Conservation (phyloP, 1,284 basidiomycete genomes). For the Singerocomus inundabilis region DNA sequence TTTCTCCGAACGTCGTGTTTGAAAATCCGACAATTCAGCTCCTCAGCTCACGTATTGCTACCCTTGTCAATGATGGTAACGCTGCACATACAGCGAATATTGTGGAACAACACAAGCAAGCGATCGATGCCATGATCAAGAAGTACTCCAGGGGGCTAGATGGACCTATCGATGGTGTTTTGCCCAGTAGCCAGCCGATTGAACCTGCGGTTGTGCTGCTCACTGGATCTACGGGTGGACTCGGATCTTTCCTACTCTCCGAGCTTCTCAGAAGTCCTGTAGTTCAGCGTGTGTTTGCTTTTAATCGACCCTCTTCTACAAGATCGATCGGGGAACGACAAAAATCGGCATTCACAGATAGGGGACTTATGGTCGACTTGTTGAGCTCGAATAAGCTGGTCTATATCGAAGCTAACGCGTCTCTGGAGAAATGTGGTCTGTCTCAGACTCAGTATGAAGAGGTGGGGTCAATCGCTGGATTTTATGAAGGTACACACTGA, state of each 20-base stretch:
- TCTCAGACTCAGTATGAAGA: not conserved
- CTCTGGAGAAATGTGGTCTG: slow-evolving; percentile 4
- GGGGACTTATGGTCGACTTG: not conserved
- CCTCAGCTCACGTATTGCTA: not conserved
- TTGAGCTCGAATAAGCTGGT: not conserved
- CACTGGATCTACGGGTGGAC: slow-evolving; percentile 3
- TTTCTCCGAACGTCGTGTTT: slow-evolving; percentile 3
- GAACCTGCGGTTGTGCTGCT: slow-evolving; percentile 6
- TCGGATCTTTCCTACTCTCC: slow-evolving; percentile 2
- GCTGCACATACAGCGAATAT: not conserved
- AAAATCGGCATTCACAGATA: not conserved
- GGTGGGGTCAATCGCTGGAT: not conserved
- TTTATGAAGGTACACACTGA: not conserved
- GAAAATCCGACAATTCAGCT: slow-evolving; percentile 6
- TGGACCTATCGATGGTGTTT: slow-evolving; percentile 6
- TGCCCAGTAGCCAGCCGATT: slow-evolving; percentile 1
- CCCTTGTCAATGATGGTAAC: not conserved
- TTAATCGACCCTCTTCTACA: slow-evolving; percentile 1
- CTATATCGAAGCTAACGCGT: slow-evolving; percentile 1
- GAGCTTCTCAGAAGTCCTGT: not conserved
- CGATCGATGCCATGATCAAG: slow-evolving; percentile 4
- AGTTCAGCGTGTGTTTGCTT: slow-evolving; percentile 2
- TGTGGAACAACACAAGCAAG: not conserved
- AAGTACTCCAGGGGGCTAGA: not conserved
- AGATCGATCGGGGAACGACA: not conserved